Conservation (phyloP, 345 rosid genomes). For the Salix dunnii region DNA sequence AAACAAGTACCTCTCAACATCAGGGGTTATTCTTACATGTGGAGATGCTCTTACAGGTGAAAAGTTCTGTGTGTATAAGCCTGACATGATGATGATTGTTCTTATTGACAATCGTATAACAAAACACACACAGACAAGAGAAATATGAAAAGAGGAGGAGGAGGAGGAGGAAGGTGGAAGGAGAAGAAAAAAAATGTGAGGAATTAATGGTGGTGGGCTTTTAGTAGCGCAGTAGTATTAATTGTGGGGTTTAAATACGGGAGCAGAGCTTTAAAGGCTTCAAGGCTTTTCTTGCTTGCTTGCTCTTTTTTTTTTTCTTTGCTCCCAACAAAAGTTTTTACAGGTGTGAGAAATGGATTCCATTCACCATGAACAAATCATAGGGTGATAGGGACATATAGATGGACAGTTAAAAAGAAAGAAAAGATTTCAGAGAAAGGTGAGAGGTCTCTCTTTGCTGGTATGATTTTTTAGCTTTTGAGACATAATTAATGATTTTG, state of each 20-base stretch:
- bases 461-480: too few species aligned
- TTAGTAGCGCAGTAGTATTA: background rate
- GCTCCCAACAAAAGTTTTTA: background rate
- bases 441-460: background rate
- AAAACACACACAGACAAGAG: background rate
- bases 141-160: background rate
- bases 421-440: background rate
- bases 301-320: background rate
- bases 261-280: conserved; percentile 9
- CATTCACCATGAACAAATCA: background rate
- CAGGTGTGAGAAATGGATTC: background rate
- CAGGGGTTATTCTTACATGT: conserved; percentile 9
- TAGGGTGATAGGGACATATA: background rate
- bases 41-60: conserved; percentile 18
- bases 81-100: conserved; percentile 9
- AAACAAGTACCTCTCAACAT: conserved; percentile 11
- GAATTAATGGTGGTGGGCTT: conserved; percentile 8
- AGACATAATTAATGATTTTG: too few species aligned
- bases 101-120: background rate
- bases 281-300: too few species aligned
- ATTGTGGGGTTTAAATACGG: conserved; percentile 15
- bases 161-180: background rate
- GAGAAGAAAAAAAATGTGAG: background rate
- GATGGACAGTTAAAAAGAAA: background rate
- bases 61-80: conserved; percentile 8